Percentiles rank a stretch among this genome's conserved stretches.
These are phyloP conservation scores for Gracilaria gracilis DNA, from an alignment of 23 red algal genomes.

Conservation along the genomic window DNA sequence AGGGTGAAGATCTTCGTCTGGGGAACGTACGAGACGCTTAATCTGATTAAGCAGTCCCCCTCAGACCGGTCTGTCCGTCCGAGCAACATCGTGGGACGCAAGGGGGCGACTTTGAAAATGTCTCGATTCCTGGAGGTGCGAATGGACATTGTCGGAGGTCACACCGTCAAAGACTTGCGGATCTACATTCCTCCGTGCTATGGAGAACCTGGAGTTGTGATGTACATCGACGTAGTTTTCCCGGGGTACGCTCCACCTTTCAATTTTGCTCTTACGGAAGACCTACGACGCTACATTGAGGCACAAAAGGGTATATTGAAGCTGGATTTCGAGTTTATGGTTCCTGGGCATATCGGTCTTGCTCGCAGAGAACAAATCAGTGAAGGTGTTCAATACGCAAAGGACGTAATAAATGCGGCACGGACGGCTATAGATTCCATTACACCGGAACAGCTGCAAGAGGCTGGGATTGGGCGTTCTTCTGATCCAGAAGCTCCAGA, in stretches of 20 bases:
- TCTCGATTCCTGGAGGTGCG: constrained; percentile 5
- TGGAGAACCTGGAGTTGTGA: constrained; percentile 13
- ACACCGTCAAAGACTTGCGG: constrained; percentile 43
- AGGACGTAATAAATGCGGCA: constrained; percentile 45
- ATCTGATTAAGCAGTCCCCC: constrained; percentile 23
- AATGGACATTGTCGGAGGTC: constrained; percentile 52
- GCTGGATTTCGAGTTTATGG: constrained; percentile 46
- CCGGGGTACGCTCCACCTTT: constrained; percentile 49
- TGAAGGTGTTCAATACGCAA: neutral
- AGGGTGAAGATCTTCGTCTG: constrained; percentile 24
- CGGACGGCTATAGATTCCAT: neutral
- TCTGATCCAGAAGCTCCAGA: constrained; percentile 3
- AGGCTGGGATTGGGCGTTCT: constrained; percentile 7
- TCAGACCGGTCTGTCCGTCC: constrained; percentile 1
- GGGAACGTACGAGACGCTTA: constrained; percentile 36
- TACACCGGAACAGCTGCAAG: neutral
- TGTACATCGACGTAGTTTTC: constrained; percentile 59
- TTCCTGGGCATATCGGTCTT: constrained; percentile 35
- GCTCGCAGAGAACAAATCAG: constrained; percentile 2
- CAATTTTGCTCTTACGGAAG: constrained; percentile 37
- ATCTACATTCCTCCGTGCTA: constrained; percentile 46
- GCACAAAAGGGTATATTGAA: constrained; percentile 34
- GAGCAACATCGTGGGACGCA: neutral
- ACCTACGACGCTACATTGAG: constrained; percentile 41
- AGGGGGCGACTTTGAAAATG: constrained; percentile 23